Evolutionary conservation across 1,139 yeast species (phyloP).

Genomic region (Diutina pseudorugosa): DNA sequence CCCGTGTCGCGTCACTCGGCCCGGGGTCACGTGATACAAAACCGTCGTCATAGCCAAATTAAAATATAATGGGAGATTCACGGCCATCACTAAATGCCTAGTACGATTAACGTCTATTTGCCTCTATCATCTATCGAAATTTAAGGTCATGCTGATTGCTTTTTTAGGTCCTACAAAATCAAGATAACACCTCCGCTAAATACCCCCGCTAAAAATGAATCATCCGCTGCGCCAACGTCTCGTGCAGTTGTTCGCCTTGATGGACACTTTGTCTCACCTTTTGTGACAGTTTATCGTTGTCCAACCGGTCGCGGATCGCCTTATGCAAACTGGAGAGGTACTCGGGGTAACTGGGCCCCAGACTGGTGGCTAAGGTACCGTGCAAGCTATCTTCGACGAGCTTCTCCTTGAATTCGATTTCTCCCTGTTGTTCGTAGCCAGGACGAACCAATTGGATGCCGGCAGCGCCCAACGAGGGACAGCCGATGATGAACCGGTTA

Average conservation of each 20-base stretch:
- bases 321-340: constrained; percentile 51
- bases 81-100: too few species aligned
- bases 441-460: constrained; percentile 55
- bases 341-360: constrained; percentile 38
- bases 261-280: constrained; percentile 17
- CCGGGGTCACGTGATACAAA: neutral
- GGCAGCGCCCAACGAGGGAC: constrained; percentile 17
- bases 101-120: neutral
- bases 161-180: neutral
- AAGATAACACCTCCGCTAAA: neutral
- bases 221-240: constrained; percentile 28
- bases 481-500: constrained; percentile 28
- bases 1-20: neutral
- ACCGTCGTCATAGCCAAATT: neutral
- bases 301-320: constrained; percentile 42
- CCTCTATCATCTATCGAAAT: neutral
- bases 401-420: constrained; percentile 37
- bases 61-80: too few species aligned
- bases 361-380: constrained; percentile 24
- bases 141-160: neutral
- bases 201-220: constrained; percentile 20
- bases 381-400: constrained; percentile 58
- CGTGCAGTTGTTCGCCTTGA: constrained; percentile 12
- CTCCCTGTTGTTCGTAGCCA: constrained; percentile 50
- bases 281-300: constrained; percentile 27